Evolutionary conservation across 2,329 filamentous ascomycete genomes (phyloP).

Genomic region (Karstenula rhodostoma): DNA sequence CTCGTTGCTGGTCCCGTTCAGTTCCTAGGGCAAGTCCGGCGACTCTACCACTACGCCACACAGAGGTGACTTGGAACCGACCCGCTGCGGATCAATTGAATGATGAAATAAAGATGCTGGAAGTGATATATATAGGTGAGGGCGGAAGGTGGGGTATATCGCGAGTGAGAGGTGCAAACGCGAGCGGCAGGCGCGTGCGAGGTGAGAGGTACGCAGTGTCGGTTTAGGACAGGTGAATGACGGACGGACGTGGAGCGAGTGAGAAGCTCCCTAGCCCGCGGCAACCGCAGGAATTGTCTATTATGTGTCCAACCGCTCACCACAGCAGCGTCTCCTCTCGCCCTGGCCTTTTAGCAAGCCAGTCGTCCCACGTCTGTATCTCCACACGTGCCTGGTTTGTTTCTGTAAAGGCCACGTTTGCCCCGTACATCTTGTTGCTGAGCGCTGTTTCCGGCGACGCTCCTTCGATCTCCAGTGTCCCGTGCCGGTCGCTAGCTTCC

Average conservation of each 20-base stretch:
- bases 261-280: background rate
- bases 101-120: too few relatives aligned
- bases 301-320: background rate
- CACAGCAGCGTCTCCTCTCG: slow-evolving; percentile 3
- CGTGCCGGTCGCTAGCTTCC: slow-evolving; percentile 7
- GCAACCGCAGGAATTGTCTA: background rate
- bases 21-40: too few relatives aligned
- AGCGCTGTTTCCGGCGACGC: slow-evolving; percentile 9
- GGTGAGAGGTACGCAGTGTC: background rate
- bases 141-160: background rate
- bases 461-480: slow-evolving; percentile 6
- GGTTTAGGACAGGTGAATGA: background rate
- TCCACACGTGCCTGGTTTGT: background rate
- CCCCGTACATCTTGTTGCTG: slow-evolving; percentile 7
- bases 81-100: too few relatives aligned
- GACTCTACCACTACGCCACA: too few relatives aligned
- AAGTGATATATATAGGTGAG: background rate
- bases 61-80: too few relatives aligned
- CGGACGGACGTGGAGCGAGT: background rate
- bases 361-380: slow-evolving; percentile 14
- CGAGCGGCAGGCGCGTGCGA: background rate
- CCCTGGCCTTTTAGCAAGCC: slow-evolving; percentile 1
- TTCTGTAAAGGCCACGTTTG: background rate
- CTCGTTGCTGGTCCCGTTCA: too few relatives aligned
- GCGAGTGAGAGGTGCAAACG: background rate